phyloP scores from a whole-genome alignment of 208 protist species.

The Leishmania mexicana region DNA sequence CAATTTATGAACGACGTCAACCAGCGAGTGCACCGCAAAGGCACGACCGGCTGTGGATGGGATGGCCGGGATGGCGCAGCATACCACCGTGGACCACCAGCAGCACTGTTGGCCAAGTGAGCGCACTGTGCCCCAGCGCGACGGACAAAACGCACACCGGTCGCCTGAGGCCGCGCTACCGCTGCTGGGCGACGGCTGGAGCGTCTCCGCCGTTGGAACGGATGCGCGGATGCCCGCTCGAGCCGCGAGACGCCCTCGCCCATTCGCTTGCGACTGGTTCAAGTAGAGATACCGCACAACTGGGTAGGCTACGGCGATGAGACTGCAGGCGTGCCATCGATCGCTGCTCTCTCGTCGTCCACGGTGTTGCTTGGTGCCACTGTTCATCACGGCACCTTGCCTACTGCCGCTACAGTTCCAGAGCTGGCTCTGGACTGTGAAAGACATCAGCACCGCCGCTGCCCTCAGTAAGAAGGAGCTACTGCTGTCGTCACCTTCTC shows the following conservation, averaged over 20 bases:
- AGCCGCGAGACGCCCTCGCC: neutral
- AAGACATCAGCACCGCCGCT: slow-evolving; percentile 20
- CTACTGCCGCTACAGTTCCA: neutral
- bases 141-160: neutral
- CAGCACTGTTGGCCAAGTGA: slow-evolving; percentile 15
- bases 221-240: neutral
- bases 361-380: neutral
- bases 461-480: slow-evolving; percentile 11
- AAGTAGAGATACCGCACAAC: slow-evolving; percentile 8
- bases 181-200: neutral
- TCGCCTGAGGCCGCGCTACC: neutral
- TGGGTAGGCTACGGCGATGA: slow-evolving; percentile 3
- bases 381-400: neutral
- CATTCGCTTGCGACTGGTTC: neutral
- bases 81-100: slow-evolving; percentile 27
- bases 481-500: neutral
- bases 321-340: slow-evolving; percentile 4
- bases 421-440: slow-evolving; percentile 2
- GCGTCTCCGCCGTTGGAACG: neutral
- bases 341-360: neutral
- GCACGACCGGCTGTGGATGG: slow-evolving; percentile 1
- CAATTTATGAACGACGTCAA: neutral
- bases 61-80: slow-evolving; percentile 13
- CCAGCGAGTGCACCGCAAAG: slow-evolving; percentile 5
- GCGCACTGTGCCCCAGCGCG: neutral